These are phyloP conservation scores for Torulaspora indica DNA, from an alignment of 805 yeast genomes.

Conservation along the genomic window DNA sequence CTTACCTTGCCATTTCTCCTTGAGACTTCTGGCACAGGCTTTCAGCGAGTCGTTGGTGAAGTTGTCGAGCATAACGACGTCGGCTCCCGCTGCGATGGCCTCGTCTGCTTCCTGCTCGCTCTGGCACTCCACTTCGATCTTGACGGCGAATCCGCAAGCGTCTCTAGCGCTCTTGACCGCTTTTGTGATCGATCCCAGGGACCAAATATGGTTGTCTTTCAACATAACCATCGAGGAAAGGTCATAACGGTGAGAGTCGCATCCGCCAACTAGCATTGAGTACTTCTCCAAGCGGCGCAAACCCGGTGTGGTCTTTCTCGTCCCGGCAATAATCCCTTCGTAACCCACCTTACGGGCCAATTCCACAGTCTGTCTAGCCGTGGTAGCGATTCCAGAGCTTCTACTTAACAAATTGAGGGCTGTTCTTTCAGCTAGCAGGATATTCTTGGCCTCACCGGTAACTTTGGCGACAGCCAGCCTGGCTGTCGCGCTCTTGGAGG, in stretches of 20 bases:
- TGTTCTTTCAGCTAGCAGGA: conserved; percentile 79
- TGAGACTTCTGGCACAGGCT: conserved; percentile 59
- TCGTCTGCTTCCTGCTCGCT: conserved; percentile 81
- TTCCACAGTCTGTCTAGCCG: conserved; percentile 51
- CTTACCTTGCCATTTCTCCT: conserved; percentile 46
- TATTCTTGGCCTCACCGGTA: conserved; percentile 72
- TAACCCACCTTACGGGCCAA: conserved; percentile 67
- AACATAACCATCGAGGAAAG: conserved; percentile 93
- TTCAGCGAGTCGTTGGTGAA: conserved; percentile 64
- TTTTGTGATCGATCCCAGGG: conserved; percentile 83
- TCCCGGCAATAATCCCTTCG: conserved; percentile 85
- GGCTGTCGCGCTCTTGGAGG: conserved; percentile 37
- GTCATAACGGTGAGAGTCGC: conserved; percentile 89
- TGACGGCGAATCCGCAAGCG: conserved; percentile 83
- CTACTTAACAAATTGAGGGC: conserved; percentile 78
- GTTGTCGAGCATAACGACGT: conserved; percentile 90
- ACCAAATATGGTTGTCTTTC: conserved; percentile 89
- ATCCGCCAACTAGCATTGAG: conserved; percentile 93
- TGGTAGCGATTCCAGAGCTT: conserved; percentile 83
- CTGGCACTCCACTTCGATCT: conserved; percentile 91
- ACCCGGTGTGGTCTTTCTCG: conserved; percentile 97
- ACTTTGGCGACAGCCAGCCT: conserved; percentile 75
- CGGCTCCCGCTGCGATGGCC: conserved; percentile 94
- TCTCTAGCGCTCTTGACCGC: conserved; percentile 74
- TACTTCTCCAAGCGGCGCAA: conserved; percentile 82